Evolutionary conservation across 495 filamentous ascomycete genomes (phyloP), one percentile per base, ranked within the genome.

Genomic region (Halenospora varia): DNA sequence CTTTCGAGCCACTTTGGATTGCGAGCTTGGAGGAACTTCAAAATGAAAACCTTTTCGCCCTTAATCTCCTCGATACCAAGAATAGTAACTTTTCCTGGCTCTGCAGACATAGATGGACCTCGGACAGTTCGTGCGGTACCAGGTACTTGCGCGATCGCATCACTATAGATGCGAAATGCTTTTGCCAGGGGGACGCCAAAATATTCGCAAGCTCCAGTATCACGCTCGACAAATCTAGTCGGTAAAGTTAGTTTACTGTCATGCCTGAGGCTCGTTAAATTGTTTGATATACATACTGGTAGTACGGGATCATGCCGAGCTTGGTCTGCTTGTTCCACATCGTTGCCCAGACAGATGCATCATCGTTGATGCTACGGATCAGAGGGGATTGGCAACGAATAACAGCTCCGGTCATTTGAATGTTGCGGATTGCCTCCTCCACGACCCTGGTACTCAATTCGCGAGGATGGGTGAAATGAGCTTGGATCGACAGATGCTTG

Each of bases 401-500:
- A 10, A 25, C n/a, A 24, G 47, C 47, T 13, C 47, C 47, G 11
- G 47, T 49, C 19, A 25, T 25, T 49, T 49, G 47, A 25, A 40
- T 59, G 13, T 22, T 17, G 2, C 18, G n/a, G n/a, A 56, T 56
- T 15, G 53, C 53, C 19, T 56, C 53, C 25, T 56, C 17, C 10
- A 48, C 53, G 10, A 26, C 42, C 10, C n/a, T 15, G 10, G 44
- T 46, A 15, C 41, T 26, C 17, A 56, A 35, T 35, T 56, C 53
- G 15, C 22, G 20, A 19, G 53, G 53, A 26, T 56, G 53, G n/a
- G 22, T 56, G 41, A 56, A 56, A 23, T 56, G 53, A 19, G 53
- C 53, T 48, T 56, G 53, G 19, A 56, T 26, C 11, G 53, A 46
- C 15, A 56, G 18, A 25, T 49, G 44, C 6, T 48, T 44, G 8